Base-by-base conservation (phyloP, 2,329 filamentous ascomycete species). In the Colletotrichum sp. region DNA sequence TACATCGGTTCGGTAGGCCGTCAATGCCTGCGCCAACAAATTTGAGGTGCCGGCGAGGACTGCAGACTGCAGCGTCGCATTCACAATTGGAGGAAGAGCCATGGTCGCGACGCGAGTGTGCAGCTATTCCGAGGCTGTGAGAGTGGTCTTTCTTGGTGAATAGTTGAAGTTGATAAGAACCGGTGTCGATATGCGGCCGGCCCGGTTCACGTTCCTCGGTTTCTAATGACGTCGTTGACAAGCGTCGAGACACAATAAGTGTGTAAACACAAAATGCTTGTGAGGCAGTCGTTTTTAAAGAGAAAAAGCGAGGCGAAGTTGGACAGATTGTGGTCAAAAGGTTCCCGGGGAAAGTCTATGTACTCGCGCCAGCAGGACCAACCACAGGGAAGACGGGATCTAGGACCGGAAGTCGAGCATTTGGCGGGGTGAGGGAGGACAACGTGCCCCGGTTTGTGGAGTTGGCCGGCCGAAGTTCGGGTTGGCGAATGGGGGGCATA, bases 1-100 rank as follows among this genome's bases (percentile, higher is more conserved):
- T 87, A 94, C 94, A 80, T 90, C 86, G 55, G 85, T 84, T 79
- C 89, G 90, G 80, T 93, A 93, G 9, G 93, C 90, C 9, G 89
- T 89, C 76, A 97, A 90, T 73, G 88, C 85, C 84, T 97, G 95
- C 12, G 94, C 95, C 64, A 96, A 84, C 30, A 96, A 82, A 81
- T 95, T 96, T 76, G 94, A 95, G 19, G 93, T 86, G 66, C 91
- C 91, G 77, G 90, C 91, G 44, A 96, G 88, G 36, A 91, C 81
- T 27, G 91, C 90, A 25, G 93, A 91, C 85, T 96, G 94, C 66
- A 93, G 79, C 7, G 92, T 94, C 36, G 91, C 90, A 68, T 84
- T 87, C 30, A 92, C 82, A 60, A 94, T 88, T 6, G 91, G 89
- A 4, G 90, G 86, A 8, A 84, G 77, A 77, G 82, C 81, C 84